A percentile compares a stretch with the other conserved stretches of the same genome.
Conservation (phyloP, 768 basidiomycete species). For the Austroboletus eburneus region DNA sequence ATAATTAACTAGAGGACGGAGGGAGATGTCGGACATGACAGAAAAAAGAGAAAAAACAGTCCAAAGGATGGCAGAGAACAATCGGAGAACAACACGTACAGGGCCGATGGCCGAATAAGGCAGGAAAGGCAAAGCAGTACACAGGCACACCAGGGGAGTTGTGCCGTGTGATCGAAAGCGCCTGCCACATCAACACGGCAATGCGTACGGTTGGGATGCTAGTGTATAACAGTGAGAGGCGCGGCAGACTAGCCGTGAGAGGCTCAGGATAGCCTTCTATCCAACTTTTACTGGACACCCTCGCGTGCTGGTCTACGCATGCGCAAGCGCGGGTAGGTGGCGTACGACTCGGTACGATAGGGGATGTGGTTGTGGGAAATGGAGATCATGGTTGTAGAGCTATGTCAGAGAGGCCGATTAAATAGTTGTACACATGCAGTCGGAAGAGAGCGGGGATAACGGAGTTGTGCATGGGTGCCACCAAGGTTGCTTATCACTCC, state of each 20-base stretch:
- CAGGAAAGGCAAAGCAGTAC: too few species aligned
- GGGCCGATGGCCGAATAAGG: too few species aligned
- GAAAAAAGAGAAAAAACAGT: conserved; percentile 10
- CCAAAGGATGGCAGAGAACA: not conserved
- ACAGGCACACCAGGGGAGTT: too few species aligned
- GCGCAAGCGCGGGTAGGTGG: not conserved
- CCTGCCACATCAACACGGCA: too few species aligned
- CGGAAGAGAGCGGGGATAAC: too few species aligned
- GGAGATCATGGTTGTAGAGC: conserved; percentile 10
- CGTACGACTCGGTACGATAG: conserved; percentile 4
- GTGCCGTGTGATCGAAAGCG: too few species aligned
- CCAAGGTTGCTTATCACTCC: conserved; percentile 11
- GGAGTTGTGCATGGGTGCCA: too few species aligned
- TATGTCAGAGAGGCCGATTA: conserved; percentile 5
- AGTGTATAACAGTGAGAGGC: too few species aligned
- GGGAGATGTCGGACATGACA: conserved; percentile 15
- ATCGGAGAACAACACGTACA: not conserved
- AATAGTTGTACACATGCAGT: conserved; percentile 4
- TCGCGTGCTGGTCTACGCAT: not conserved
- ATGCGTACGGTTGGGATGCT: too few species aligned
- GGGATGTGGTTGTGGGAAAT: not conserved
- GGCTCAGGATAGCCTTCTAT: too few species aligned
- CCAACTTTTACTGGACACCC: too few species aligned
- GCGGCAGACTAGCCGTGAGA: too few species aligned
- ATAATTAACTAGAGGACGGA: conserved; percentile 17